Base-by-base conservation (phyloP, 2,329 filamentous ascomycete species). In the Apiospora phragmitis region DNA sequence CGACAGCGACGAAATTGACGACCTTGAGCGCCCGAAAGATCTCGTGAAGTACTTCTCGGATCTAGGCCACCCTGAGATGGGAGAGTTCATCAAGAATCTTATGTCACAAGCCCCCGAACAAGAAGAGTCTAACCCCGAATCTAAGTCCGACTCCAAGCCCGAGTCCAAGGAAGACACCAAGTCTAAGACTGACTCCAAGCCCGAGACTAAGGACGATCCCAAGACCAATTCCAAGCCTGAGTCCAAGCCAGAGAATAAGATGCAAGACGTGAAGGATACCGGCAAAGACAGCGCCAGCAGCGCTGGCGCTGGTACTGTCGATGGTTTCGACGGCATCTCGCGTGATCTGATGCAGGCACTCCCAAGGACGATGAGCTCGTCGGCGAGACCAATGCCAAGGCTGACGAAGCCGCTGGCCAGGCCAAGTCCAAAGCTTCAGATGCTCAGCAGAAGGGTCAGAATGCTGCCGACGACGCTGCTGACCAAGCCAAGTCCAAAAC, bases 11-110 rank as follows among this genome's bases (percentile, higher is more conserved):
- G 29, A 45, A 8, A 43, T 45, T 41, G 42, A 67, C 65, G 65
- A 18, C 4, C 16, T 67, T 16, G 38, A 67, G 18, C 32, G 4
- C 1, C 55, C 65, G 11, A 29, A 67, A 24, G 74, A 76, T 51
- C 69, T 78, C 62, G 76, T 76, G 43, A 73, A 75, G 70, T 78
- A 75, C 68, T 78, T 80, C 35, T 51, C 68, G 59, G 76, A 79
- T 12, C 71, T 75, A 16, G 78, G 76, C 1, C 73, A 76, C 41
- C 71, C 72, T 8, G 79, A 79, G 71, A 79, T 80, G 78, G 77
- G 76, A 59, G 68, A 69, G 38, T 80, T 79, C 29, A 70, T 78
- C 49, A 73, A 72, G 35, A 75, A 76, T 14, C 72, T 80, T 11
- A 26, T 73, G 8, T 73, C 73, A 42, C 70, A 72, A 12, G 43